phyloP scores from a whole-genome alignment of 768 basidiomycete genomes.

The Cystofilobasidium bisporidii region DNA sequence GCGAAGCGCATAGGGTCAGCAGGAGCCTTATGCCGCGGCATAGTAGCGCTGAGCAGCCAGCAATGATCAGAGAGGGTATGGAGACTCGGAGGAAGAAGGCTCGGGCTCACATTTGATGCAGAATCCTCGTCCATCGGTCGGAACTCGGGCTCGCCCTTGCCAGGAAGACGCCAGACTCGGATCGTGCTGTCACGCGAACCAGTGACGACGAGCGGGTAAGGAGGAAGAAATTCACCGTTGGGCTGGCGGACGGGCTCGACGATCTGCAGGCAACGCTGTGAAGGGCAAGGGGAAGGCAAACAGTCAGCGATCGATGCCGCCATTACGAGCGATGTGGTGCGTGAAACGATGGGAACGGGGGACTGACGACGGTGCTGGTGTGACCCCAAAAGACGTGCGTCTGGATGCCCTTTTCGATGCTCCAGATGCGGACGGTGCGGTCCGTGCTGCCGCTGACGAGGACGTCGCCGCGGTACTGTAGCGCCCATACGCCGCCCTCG shows the following conservation, averaged over 20 bases:
- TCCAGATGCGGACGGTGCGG: slow-evolving; percentile 86
- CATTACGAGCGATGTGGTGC: too few species aligned
- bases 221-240: slow-evolving; percentile 48
- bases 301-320: too few species aligned
- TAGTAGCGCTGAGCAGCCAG: too few species aligned
- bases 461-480: slow-evolving; percentile 59
- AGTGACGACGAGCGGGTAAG: slow-evolving; percentile 61
- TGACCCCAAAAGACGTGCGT: slow-evolving; percentile 93
- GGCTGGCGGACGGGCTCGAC: slow-evolving; percentile 81
- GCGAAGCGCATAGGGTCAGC: too few species aligned
- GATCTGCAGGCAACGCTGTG: slow-evolving; percentile 72
- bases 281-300: too few species aligned
- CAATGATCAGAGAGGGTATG: too few species aligned
- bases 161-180: slow-evolving; percentile 58
- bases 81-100: too few species aligned
- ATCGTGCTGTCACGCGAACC: slow-evolving; percentile 61
- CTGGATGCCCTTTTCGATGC: slow-evolving; percentile 64
- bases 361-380: slow-evolving; percentile 66
- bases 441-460: slow-evolving; percentile 89
- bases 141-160: slow-evolving; percentile 65
- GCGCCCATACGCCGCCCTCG: slow-evolving; percentile 92
- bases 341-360: neutral
- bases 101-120: slow-evolving; percentile 40
- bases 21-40: too few species aligned
- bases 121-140: slow-evolving; percentile 45